These are phyloP conservation scores for Diutina neorugosa DNA, from an alignment of 1,139 yeast genomes.

Conservation along the genomic window DNA sequence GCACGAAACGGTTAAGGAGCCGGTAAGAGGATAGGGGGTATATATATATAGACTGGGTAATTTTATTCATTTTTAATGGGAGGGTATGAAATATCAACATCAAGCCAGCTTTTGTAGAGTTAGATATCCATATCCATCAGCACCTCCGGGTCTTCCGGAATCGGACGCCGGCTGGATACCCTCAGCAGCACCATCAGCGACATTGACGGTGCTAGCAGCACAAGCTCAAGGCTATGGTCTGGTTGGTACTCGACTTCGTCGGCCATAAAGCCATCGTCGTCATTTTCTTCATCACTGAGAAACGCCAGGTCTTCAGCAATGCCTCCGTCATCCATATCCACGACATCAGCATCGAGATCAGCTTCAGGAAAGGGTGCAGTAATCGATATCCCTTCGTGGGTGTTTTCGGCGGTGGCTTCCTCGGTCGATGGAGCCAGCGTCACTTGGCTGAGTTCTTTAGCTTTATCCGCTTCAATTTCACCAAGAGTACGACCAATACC, in stretches of 20 bases:
- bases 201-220: not conserved
- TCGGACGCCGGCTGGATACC: not conserved
- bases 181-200: not conserved
- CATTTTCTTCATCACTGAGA: slow-evolving; percentile 8
- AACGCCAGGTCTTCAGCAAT: slow-evolving; percentile 3
- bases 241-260: slow-evolving; percentile 46
- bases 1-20: not conserved
- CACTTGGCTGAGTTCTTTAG: slow-evolving; percentile 9
- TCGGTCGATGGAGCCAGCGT: not conserved
- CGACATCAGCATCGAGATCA: slow-evolving; percentile 1
- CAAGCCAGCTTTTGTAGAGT: not conserved
- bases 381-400: not conserved
- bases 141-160: not conserved
- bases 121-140: slow-evolving; percentile 2
- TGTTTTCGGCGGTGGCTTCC: not conserved
- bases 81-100: not conserved
- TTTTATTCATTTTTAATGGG: not conserved
- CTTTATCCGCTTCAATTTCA: slow-evolving; percentile 18
- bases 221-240: slow-evolving; percentile 28
- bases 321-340: slow-evolving; percentile 19
- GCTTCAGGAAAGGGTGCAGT: not conserved
- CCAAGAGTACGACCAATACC: slow-evolving; percentile 48
- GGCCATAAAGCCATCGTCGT: slow-evolving; percentile 37
- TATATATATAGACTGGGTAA: not conserved
- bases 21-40: not conserved